phyloP scores from a whole-genome alignment of 441 rosid genomes.

The Gossypium lobatum region DNA sequence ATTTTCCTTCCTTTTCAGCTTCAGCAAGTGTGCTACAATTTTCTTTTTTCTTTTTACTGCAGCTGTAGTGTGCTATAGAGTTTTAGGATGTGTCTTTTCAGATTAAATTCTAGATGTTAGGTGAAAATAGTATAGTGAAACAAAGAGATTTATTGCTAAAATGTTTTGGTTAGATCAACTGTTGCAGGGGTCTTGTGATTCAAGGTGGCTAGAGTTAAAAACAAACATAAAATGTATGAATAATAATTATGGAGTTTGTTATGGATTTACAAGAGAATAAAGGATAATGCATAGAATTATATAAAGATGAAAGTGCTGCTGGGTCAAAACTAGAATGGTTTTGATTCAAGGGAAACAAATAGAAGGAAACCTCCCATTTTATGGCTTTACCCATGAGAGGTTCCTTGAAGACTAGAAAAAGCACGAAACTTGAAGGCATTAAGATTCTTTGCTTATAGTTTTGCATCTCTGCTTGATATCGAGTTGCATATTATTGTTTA shows the following conservation, averaged over 20 bases:
- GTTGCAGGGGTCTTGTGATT: neutral
- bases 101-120: conserved; percentile 1
- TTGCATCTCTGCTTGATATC: neutral
- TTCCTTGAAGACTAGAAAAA: neutral
- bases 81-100: neutral
- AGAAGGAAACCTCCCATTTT: neutral
- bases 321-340: neutral
- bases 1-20: neutral
- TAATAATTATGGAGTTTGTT: conserved; percentile 3
- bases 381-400: neutral
- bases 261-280: neutral
- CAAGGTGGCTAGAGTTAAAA: neutral
- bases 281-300: neutral
- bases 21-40: neutral
- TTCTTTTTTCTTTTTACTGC: no score
- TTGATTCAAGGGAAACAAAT: neutral
- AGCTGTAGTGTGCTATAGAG: neutral
- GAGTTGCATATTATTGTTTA: neutral
- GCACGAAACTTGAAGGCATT: neutral
- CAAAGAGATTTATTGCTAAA: neutral
- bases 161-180: conserved; percentile 5
- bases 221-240: neutral
- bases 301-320: conserved; percentile 6
- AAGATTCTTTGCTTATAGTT: neutral
- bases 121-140: neutral